These are phyloP conservation scores for Rhynchosporium agropyri DNA, from an alignment of 2,329 filamentous ascomycete genomes.

Conservation along the genomic window DNA sequence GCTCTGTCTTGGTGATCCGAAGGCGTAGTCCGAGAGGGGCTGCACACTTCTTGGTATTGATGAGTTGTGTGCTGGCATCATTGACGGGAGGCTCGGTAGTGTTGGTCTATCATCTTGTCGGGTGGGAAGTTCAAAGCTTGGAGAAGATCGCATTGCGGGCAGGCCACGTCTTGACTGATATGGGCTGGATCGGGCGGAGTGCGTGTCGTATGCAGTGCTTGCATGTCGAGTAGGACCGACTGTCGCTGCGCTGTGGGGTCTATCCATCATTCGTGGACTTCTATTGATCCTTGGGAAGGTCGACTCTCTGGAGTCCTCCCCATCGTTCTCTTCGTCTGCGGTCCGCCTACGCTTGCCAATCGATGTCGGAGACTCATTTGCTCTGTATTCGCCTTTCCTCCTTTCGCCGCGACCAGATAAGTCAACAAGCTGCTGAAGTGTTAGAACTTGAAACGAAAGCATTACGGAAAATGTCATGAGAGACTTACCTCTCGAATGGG, in stretches of 20 bases:
- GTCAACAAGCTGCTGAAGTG: conserved; percentile 5
- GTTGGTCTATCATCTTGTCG: conserved; percentile 24
- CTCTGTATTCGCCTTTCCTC: conserved; percentile 8
- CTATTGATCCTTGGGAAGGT: conserved; percentile 21
- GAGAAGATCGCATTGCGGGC: conserved; percentile 18
- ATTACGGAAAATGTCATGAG: not conserved
- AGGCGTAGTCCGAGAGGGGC: conserved; percentile 27
- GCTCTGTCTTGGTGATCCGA: conserved; percentile 27
- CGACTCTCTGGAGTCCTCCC: conserved; percentile 21
- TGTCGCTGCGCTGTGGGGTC: conserved; percentile 23
- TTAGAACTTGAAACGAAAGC: not conserved
- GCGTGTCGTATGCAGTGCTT: conserved; percentile 21
- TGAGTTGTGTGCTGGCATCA: conserved; percentile 23
- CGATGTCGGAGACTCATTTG: conserved; percentile 9
- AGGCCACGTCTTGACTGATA: conserved; percentile 20
- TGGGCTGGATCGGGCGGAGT: conserved; percentile 26
- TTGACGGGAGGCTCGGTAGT: conserved; percentile 32
- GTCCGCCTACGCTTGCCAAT: conserved; percentile 32
- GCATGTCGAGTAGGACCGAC: conserved; percentile 15
- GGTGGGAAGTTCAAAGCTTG: conserved; percentile 20
- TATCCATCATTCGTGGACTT: conserved; percentile 24
- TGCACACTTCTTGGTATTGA: conserved; percentile 14
- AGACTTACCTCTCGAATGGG: conserved; percentile 17
- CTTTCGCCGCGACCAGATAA: conserved; percentile 11
- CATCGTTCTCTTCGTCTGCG: conserved; percentile 22